Evolutionary conservation across 2,329 filamentous ascomycete genomes (phyloP).

Genomic region (Xylaria sp.): DNA sequence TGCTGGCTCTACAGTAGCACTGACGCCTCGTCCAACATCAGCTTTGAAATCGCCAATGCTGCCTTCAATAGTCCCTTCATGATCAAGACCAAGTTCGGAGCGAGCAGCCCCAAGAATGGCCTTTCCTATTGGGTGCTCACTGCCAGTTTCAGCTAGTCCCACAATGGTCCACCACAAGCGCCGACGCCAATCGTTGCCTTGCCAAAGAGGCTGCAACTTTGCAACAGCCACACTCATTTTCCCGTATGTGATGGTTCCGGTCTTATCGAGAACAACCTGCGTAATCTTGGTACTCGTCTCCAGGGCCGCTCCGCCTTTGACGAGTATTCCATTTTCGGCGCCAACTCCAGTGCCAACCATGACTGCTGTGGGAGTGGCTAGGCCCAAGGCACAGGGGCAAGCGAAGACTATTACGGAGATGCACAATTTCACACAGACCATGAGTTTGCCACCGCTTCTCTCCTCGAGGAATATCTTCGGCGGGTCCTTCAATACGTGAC

Average conservation of each 20-base stretch:
- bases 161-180: conserved; percentile 96
- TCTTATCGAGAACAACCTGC: conserved; percentile 94
- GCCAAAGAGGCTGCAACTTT: conserved; percentile 76
- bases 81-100: conserved; percentile 75
- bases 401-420: conserved; percentile 99
- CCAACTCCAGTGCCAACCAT: conserved; percentile 99
- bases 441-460: conserved; percentile 87
- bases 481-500: conserved; percentile 84
- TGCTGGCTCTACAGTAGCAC: conserved; percentile 82
- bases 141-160: conserved; percentile 93
- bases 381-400: conserved; percentile 94
- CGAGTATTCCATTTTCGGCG: conserved; percentile 94
- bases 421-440: conserved; percentile 97
- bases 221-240: conserved; percentile 91
- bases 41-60: conserved; percentile 87
- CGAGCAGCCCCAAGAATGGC: conserved; percentile 84
- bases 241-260: conserved; percentile 91
- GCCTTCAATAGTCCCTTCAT: conserved; percentile 82
- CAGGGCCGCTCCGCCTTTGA: conserved; percentile 93
- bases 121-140: conserved; percentile 94
- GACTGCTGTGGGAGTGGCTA: conserved; percentile 95
- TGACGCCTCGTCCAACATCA: conserved; percentile 85
- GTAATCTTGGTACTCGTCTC: conserved; percentile 92
- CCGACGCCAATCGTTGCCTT: conserved; percentile 72
- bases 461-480: conserved; percentile 86